Conservation (phyloP, 176 grass and related monocot genomes). For the Areca catechu region DNA sequence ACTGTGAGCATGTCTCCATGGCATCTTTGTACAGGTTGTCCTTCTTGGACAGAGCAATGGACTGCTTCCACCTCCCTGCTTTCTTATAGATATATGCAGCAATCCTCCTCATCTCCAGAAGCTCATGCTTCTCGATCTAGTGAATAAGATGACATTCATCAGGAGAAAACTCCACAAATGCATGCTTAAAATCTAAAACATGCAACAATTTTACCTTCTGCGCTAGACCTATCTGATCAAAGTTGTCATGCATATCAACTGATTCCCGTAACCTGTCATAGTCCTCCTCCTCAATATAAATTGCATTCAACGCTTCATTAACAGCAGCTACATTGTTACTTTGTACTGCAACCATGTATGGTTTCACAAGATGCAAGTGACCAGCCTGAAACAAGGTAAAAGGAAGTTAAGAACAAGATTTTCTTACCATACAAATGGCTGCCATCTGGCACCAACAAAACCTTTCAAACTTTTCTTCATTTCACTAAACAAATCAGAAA, state of each 20-base stretch:
- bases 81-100: neutral
- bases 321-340: constrained; percentile 1
- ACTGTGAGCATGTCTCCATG: neutral
- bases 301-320: neutral
- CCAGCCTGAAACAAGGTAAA: neutral
- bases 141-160: neutral
- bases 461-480: too few species aligned
- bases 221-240: constrained; percentile 1
- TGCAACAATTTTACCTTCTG: neutral
- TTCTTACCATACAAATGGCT: neutral
- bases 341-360: neutral
- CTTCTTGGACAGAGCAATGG: neutral
- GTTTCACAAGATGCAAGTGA: neutral
- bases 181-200: neutral
- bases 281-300: constrained; percentile 1
- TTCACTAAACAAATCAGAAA: too few species aligned
- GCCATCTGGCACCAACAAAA: too few species aligned
- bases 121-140: neutral
- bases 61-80: neutral
- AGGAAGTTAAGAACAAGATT: neutral
- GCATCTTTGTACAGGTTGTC: neutral
- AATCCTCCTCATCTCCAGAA: constrained; percentile 1
- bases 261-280: neutral
- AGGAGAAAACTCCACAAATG: neutral
- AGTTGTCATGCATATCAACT: neutral